phyloP scores from a whole-genome alignment of 179 eudicot species.

The Carnegiea gigantea region DNA sequence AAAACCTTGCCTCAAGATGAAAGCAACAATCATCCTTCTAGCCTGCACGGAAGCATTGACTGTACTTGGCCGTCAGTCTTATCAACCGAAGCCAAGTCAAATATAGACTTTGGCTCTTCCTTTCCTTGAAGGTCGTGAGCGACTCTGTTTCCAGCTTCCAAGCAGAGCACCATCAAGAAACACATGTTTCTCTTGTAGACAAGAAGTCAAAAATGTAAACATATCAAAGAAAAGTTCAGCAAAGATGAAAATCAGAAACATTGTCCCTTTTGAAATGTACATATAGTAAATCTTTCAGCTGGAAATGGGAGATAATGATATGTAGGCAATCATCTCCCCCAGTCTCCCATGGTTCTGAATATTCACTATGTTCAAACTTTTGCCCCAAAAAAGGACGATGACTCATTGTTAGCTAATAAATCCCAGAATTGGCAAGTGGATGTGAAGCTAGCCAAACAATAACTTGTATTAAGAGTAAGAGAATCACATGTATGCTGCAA shows the following conservation, averaged over 20 bases:
- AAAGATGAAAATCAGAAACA: not conserved
- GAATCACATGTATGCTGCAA: not conserved
- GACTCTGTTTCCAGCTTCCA: not conserved
- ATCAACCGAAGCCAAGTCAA: conserved; percentile 8
- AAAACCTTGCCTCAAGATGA: conserved; percentile 9
- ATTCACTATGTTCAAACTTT: not conserved
- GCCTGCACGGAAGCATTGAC: conserved; percentile 16
- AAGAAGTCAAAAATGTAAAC: not conserved
- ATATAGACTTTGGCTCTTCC: not conserved
- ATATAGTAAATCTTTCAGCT: not conserved
- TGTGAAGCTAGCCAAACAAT: not conserved
- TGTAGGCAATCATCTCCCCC: not conserved
- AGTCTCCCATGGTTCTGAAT: not conserved
- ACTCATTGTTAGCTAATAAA: too few relatives aligned
- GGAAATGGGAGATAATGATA: not conserved
- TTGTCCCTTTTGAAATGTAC: not conserved
- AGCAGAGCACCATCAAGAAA: not conserved
- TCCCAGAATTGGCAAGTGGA: too few relatives aligned
- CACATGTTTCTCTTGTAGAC: not conserved
- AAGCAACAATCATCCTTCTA: conserved; percentile 15
- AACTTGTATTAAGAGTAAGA: not conserved
- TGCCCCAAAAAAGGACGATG: too few relatives aligned
- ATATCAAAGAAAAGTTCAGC: conserved; percentile 1
- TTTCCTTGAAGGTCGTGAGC: not conserved
- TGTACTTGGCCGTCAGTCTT: conserved; percentile 6